These are phyloP conservation scores for Magnusiomyces sp. DNA, from an alignment of 1,139 yeast genomes.

Conservation along the genomic window DNA sequence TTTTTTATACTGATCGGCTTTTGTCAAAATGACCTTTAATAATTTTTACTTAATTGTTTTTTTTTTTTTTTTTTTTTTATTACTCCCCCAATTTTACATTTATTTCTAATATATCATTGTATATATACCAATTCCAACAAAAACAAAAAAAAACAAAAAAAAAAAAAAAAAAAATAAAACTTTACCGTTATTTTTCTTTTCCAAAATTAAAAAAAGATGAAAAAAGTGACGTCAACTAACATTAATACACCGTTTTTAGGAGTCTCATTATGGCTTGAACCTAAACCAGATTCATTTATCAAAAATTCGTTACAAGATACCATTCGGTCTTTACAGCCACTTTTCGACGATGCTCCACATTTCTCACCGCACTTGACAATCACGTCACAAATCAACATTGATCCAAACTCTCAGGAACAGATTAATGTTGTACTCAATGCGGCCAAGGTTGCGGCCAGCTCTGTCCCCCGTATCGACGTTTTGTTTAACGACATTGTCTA, in stretches of 20 bases:
- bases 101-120: too few relatives aligned
- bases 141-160: too few relatives aligned
- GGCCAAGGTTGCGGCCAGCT: constrained; percentile 51
- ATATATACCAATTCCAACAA: too few relatives aligned
- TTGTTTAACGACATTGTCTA: constrained; percentile 28
- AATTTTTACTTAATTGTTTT: too few relatives aligned
- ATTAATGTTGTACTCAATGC: constrained; percentile 56
- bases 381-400: constrained; percentile 45
- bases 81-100: too few relatives aligned
- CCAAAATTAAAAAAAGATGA: too few relatives aligned
- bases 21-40: too few relatives aligned
- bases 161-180: too few relatives aligned
- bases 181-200: too few relatives aligned
- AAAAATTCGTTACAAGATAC: constrained; percentile 52
- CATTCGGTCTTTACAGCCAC: constrained; percentile 55
- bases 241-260: constrained; percentile 20
- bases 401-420: constrained; percentile 37
- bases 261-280: constrained; percentile 70
- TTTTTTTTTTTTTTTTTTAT: too few relatives aligned
- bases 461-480: constrained; percentile 30
- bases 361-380: constrained; percentile 77
- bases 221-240: too few relatives aligned
- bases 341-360: constrained; percentile 59
- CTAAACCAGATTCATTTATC: constrained; percentile 46
- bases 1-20: too few relatives aligned